Conservation (phyloP, 495 filamentous ascomycete species). For the Corynascus novoguineensis region DNA sequence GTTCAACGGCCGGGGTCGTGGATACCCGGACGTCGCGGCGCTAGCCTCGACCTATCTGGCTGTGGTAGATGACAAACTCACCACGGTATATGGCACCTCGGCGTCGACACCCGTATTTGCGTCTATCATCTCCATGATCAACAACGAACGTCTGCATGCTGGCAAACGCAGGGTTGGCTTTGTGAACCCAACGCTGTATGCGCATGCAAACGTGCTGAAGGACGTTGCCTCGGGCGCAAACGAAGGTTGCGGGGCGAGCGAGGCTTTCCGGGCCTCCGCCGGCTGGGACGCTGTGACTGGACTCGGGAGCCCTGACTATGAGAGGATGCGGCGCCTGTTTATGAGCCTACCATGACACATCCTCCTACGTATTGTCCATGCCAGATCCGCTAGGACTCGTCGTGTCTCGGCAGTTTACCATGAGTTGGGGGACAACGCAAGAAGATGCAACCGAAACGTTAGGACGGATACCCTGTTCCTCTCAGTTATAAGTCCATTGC, state of each 20-base stretch:
- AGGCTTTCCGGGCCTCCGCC: slow-evolving; percentile 45
- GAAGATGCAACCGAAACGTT: too few relatives aligned
- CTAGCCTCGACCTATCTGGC: slow-evolving; percentile 50
- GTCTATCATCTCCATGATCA: slow-evolving; percentile 54
- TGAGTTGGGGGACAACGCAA: too few relatives aligned
- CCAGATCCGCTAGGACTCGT: too few relatives aligned
- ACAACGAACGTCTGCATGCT: slow-evolving; percentile 51
- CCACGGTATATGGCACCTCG: slow-evolving; percentile 49
- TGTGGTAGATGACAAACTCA: slow-evolving; percentile 33
- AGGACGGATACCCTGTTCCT: too few relatives aligned
- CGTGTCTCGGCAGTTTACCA: too few relatives aligned
- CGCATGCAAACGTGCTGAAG: slow-evolving; percentile 52
- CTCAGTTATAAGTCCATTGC: too few relatives aligned
- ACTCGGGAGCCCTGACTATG: slow-evolving; percentile 34
- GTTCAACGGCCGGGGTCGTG: slow-evolving; percentile 22
- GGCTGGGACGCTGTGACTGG: slow-evolving; percentile 64
- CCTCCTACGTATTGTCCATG: too few relatives aligned
- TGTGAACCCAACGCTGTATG: slow-evolving; percentile 55
- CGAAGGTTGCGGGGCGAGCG: slow-evolving; percentile 49
- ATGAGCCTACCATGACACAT: background rate
- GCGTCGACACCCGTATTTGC: slow-evolving; percentile 53
- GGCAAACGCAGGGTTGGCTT: slow-evolving; percentile 47
- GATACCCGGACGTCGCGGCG: slow-evolving; percentile 58
- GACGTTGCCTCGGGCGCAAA: slow-evolving; percentile 56
- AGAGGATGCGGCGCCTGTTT: slow-evolving; percentile 10